Evolutionary conservation across 805 yeast species (phyloP), one percentile per base, ranked within the genome.

Genomic region (Cyberlindnera galapagoensis): DNA sequence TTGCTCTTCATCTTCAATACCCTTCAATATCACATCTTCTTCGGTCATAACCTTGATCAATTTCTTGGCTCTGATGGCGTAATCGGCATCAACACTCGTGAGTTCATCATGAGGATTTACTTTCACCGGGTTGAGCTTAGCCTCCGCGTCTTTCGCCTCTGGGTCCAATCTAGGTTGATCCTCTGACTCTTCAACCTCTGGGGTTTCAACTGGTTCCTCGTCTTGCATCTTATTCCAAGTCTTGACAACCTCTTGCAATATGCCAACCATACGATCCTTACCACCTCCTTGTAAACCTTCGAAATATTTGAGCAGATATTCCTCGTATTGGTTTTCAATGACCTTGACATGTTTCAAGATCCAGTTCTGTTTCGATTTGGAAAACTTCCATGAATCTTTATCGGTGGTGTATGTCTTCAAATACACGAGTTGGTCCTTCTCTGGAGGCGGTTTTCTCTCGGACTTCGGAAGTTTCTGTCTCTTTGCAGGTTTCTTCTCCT

Each of bases 361-460:
- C 94, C 94, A 84, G 51, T 83, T 83, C 56, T 84, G 94, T 43
- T 84, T 83, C 62, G 79, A 88, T 49, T 84, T 84, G 37, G 86
- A 78, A 54, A 84, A 84, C 61, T 84, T 84, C 94, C 94, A 84
- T 37, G 68, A 64, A 0, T 59, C 72, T 38, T 56, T 60, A 40
- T 80, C 84, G 9, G 67, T 65, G 4, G 59, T 52, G 47, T 67
- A 84, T 33, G 70, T 77, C 36, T 71, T 67, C 44, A 83, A 57
- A 49, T 83, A 83, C 1, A 61, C 71, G 21, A 79, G 62, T 52
- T 83, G 92, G 47, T 83, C 94, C 40, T 71, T 76, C 42, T 80
- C 90, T 21, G 86, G 87, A 2, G 86, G 82, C 2, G 85, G 78
- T 5, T 59, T 63, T 33, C 85, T 67, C 48, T 80, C 81, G 17